A percentile compares a stretch with the other conserved stretches of the same genome.
These are phyloP conservation scores for Cyclocybe aegerita DNA, from an alignment of 768 basidiomycete species.

Conservation along the genomic window DNA sequence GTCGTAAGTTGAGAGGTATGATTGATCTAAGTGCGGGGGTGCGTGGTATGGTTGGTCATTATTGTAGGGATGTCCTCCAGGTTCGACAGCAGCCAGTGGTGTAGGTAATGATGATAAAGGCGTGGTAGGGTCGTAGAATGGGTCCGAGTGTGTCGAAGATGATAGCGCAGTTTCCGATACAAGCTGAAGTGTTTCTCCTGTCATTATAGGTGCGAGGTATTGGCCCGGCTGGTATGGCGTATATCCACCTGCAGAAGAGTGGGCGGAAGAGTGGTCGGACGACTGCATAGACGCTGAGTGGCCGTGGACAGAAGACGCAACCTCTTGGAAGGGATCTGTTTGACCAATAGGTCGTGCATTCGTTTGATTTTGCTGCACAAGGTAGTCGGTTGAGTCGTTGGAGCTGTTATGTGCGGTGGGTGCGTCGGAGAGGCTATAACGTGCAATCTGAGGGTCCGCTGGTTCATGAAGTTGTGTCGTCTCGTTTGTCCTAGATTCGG, in stretches of 20 bases:
- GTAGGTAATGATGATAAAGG: slow-evolving; percentile 19
- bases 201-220: slow-evolving; percentile 58
- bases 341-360: slow-evolving; percentile 6
- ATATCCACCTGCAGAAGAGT: slow-evolving; percentile 25
- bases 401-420: slow-evolving; percentile 16
- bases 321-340: slow-evolving; percentile 21
- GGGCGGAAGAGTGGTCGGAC: slow-evolving; percentile 10
- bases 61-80: slow-evolving; percentile 31
- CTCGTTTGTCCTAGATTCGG: slow-evolving; percentile 17
- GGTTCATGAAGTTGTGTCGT: slow-evolving; percentile 12
- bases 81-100: slow-evolving; percentile 14
- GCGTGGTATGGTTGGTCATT: slow-evolving; percentile 36
- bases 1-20: slow-evolving; percentile 30
- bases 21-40: slow-evolving; percentile 23
- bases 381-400: slow-evolving; percentile 18
- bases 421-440: slow-evolving; percentile 32
- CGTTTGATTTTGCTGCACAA: slow-evolving; percentile 14
- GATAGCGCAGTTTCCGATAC: slow-evolving; percentile 21
- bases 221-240: slow-evolving; percentile 62
- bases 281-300: slow-evolving; percentile 11
- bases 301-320: slow-evolving; percentile 18
- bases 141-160: slow-evolving; percentile 23
- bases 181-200: slow-evolving; percentile 63
- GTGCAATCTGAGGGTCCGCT: slow-evolving; percentile 25
- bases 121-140: slow-evolving; percentile 26